phyloP scores from a whole-genome alignment of 805 yeast genomes.

The Brettanomyces anomalus region DNA sequence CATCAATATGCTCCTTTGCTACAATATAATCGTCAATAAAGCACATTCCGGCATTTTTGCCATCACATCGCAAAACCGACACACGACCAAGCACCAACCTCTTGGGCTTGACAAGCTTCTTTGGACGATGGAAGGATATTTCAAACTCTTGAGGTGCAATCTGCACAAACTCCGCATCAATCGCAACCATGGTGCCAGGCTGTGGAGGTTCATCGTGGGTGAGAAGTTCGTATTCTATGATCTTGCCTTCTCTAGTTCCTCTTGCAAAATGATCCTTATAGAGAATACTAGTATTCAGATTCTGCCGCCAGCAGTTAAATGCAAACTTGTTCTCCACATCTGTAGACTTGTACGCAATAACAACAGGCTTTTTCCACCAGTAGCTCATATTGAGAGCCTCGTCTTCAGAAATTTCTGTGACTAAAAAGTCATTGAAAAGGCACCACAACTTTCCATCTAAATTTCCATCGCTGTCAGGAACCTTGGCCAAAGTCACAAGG shows the following conservation, averaged over 20 bases:
- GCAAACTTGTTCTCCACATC: constrained; percentile 31
- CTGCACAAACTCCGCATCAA: constrained; percentile 94
- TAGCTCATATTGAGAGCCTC: constrained; percentile 69
- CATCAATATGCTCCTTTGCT: constrained; percentile 61
- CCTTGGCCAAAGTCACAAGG: constrained; percentile 49
- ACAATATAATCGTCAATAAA: constrained; percentile 91
- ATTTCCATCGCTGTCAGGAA: constrained; percentile 19
- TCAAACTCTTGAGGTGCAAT: constrained; percentile 73
- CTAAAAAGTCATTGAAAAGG: constrained; percentile 86
- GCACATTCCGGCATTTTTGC: constrained; percentile 59
- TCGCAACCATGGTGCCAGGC: constrained; percentile 74
- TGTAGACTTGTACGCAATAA: constrained; percentile 53
- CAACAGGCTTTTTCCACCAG: constrained; percentile 80
- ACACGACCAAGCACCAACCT: constrained; percentile 77
- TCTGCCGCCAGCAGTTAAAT: constrained; percentile 42
- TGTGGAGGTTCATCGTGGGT: constrained; percentile 63
- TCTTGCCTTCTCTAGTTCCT: constrained; percentile 48
- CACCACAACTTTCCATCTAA: constrained; percentile 50
- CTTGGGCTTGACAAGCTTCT: constrained; percentile 64
- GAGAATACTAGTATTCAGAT: constrained; percentile 54
- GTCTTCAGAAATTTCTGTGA: constrained; percentile 58
- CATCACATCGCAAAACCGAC: constrained; percentile 74
- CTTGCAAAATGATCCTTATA: constrained; percentile 70
- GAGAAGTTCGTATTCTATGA: constrained; percentile 59
- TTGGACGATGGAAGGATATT: constrained; percentile 62